A percentile compares a stretch with the other conserved stretches of the same genome.
These are phyloP conservation scores for Boletus bicolor DNA, from an alignment of 768 basidiomycete genomes.

Conservation along the genomic window DNA sequence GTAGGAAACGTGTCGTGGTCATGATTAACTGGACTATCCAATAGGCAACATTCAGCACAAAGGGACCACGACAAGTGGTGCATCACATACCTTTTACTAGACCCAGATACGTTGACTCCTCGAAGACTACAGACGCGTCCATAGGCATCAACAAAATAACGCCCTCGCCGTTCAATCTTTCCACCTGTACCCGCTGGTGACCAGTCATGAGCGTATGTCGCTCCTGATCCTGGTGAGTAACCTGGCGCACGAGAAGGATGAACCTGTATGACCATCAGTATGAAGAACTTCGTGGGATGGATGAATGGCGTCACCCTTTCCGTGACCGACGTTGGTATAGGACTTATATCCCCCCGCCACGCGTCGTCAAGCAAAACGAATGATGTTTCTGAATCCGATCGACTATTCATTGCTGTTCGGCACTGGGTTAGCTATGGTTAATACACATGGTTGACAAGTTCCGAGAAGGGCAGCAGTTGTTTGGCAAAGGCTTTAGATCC, in stretches of 20 bases:
- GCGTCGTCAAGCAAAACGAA: conserved; percentile 45
- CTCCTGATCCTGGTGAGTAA: conserved; percentile 46
- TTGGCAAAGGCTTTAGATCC: conserved; percentile 31
- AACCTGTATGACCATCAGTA: conserved; percentile 10
- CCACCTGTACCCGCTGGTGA: conserved; percentile 54
- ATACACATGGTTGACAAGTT: neutral
- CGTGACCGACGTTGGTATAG: neutral
- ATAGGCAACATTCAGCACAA: neutral
- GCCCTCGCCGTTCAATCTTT: conserved; percentile 55
- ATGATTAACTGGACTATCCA: conserved; percentile 61
- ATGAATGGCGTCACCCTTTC: conserved; percentile 1
- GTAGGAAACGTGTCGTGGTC: conserved; percentile 67
- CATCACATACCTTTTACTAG: conserved; percentile 67
- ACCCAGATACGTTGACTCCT: conserved; percentile 84
- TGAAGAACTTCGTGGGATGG: neutral
- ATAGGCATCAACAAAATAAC: conserved; percentile 78
- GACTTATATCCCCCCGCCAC: neutral
- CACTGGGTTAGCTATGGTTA: neutral
- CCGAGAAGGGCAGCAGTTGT: conserved; percentile 16
- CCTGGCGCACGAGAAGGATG: conserved; percentile 48
- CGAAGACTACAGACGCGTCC: conserved; percentile 78
- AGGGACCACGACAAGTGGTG: conserved; percentile 20
- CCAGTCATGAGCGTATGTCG: conserved; percentile 75
- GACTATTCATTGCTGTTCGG: conserved; percentile 19
- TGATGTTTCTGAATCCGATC: conserved; percentile 42